Evolutionary conservation across 1,284 basidiomycete genomes (phyloP).

Genomic region (Irpex sp.): DNA sequence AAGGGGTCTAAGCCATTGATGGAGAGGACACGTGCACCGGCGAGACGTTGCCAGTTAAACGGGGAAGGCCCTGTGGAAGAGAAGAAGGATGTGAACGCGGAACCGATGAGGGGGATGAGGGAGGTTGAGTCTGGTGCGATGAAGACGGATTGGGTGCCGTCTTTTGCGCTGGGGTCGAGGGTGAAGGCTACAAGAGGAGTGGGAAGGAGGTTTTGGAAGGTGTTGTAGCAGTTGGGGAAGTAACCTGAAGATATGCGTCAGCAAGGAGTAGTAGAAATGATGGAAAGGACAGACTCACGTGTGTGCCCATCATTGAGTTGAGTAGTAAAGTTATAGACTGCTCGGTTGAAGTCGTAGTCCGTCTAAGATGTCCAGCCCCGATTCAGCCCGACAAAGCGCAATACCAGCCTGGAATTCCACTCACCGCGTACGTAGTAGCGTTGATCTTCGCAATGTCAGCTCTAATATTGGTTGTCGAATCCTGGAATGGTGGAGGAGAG

Average conservation of each 20-base stretch:
- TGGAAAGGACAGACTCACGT: slow-evolving; percentile 30
- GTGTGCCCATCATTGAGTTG: slow-evolving; percentile 66
- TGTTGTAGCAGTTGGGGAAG: slow-evolving; percentile 55
- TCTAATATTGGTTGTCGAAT: slow-evolving; percentile 54
- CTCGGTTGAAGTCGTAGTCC: slow-evolving; percentile 61
- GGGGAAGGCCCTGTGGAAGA: slow-evolving; percentile 31
- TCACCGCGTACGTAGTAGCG: slow-evolving; percentile 41
- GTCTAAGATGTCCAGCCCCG: slow-evolving; percentile 18
- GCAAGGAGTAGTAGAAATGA: neutral
- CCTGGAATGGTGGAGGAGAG: slow-evolving; percentile 58
- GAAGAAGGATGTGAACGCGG: slow-evolving; percentile 46
- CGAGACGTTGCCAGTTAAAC: slow-evolving; percentile 57
- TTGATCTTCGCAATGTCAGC: slow-evolving; percentile 45
- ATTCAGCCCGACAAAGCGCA: no score
- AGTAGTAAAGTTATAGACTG: slow-evolving; percentile 52
- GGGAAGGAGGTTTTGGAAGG: slow-evolving; percentile 56
- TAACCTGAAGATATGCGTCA: slow-evolving; percentile 36
- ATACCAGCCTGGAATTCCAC: slow-evolving; percentile 9
- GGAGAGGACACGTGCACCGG: slow-evolving; percentile 52
- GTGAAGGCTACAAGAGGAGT: slow-evolving; percentile 54
- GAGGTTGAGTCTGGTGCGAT: slow-evolving; percentile 54
- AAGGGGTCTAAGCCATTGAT: slow-evolving; percentile 55
- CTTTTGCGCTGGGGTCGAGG: slow-evolving; percentile 43
- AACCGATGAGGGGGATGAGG: slow-evolving; percentile 42
- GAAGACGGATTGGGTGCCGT: slow-evolving; percentile 51